Base-by-base conservation (phyloP, 768 basidiomycete species). In the Postia placenta region DNA sequence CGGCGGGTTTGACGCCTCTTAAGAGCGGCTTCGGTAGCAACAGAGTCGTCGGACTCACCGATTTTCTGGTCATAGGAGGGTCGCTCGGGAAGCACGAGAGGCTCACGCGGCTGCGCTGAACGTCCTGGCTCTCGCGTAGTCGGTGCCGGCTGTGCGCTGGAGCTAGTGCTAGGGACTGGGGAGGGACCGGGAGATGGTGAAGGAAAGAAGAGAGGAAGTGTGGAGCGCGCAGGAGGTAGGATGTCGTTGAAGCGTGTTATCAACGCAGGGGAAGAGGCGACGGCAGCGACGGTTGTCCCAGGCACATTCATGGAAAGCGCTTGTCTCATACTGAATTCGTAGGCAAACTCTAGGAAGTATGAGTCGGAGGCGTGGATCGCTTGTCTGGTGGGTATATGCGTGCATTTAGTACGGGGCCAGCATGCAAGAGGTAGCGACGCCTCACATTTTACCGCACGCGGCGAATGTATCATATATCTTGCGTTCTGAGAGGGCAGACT, bases 301-400 rank as follows among this genome's bases (percentile, higher is more conserved):
- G 46, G 42, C n/a, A 48, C 17, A 2, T 40, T 30, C 9, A 58
- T 15, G 12, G 43, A 42, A 19, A 49, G 28, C 0, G 55, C 56
- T 17, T 47, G 48, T 15, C 53, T 47, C 17, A 49, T 52, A 11
- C 36, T 45, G n/a, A 12, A 26, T 14, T 40, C 39, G 6, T 61
- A 36, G 25, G 39, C 45, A 44, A 60, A 63, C 40, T 63, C 62
- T 19, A 63, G 43, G 49, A 57, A 63, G 37, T 39, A 61, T 11
- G 20, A 35, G 25, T 27, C 15, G 4, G 9, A 19, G 19, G 48
- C 27, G n/a, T 41, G 35, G 6, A 42, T 43, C 17, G 30, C n/a
- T 26, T 25, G 17, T 52, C 33, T 9, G 24, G 35, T 17, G 47
- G 2, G 24, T 53, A 47, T 40, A 51, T 40, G 36, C 41, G 47